Percentiles rank a stretch among this genome's conserved stretches.
phyloP scores from a whole-genome alignment of 192 early-diverging fungal genomes.

The Coemansia reversa region DNA sequence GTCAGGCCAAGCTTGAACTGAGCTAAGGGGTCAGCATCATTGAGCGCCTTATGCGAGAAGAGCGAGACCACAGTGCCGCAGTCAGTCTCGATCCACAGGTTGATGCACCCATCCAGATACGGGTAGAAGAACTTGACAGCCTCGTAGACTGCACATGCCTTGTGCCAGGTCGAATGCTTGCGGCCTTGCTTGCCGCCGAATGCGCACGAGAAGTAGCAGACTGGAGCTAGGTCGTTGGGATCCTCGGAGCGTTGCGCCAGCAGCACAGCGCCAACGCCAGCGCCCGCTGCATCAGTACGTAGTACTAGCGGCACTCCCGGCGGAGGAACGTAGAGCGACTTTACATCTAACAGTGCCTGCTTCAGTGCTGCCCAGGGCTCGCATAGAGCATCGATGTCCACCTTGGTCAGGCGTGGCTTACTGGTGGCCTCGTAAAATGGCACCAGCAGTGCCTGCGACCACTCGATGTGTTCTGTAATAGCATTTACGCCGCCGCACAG shows the following conservation, averaged over 20 bases:
- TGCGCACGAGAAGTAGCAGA: conserved; percentile 21
- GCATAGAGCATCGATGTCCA: neutral
- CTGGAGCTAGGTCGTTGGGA: conserved; percentile 13
- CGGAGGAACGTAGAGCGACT: too few species aligned
- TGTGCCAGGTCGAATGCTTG: conserved; percentile 19
- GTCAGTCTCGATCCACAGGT: conserved; percentile 24
- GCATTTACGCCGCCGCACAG: conserved; percentile 25
- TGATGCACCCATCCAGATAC: conserved; percentile 23
- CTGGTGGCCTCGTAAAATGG: conserved; percentile 25
- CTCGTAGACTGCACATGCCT: conserved; percentile 18
- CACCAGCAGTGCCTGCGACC: conserved; percentile 17
- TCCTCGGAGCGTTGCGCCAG: conserved; percentile 18
- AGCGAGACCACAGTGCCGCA: conserved; percentile 12
- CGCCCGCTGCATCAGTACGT: too few species aligned
- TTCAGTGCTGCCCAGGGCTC: conserved; percentile 13
- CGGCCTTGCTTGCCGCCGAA: conserved; percentile 7
- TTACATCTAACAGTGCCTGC: neutral
- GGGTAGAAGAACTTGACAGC: conserved; percentile 29
- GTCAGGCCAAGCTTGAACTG: conserved; percentile 9
- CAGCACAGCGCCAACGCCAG: too few species aligned
- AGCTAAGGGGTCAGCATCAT: conserved; percentile 7
- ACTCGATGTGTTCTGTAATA: conserved; percentile 19
- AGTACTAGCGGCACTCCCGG: too few species aligned
- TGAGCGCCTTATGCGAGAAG: conserved; percentile 6
- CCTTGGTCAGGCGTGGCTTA: conserved; percentile 2